Percentiles rank a stretch among this genome's conserved stretches.
phyloP scores from a whole-genome alignment of 805 yeast genomes.

The Kuraishia piskuri region DNA sequence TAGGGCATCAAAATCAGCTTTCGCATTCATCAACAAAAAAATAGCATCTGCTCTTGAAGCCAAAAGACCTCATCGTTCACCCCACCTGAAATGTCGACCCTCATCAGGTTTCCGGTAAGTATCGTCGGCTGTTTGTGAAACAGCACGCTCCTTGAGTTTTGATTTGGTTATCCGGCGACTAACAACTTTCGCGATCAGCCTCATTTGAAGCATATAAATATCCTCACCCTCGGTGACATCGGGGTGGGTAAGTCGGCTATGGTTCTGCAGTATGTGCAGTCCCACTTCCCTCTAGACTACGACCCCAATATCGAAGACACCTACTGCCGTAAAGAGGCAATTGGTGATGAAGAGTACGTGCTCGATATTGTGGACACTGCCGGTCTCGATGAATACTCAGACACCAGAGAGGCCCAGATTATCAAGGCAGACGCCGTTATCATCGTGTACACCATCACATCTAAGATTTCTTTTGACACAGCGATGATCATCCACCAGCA shows the following conservation, averaged over 20 bases:
- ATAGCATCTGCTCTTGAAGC: background rate
- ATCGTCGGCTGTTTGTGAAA: background rate
- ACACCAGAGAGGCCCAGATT: constrained; percentile 5
- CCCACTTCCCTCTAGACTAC: constrained; percentile 12
- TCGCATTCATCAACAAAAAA: no score
- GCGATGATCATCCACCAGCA: constrained; percentile 40
- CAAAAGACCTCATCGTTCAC: background rate
- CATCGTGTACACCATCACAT: constrained; percentile 40
- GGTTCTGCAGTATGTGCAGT: constrained; percentile 14
- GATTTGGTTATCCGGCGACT: background rate
- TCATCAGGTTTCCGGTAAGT: background rate
- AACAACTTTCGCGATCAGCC: background rate
- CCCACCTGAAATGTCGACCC: background rate
- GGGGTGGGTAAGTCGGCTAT: constrained; percentile 24
- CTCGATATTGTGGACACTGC: constrained; percentile 75
- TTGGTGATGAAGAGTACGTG: constrained; percentile 27
- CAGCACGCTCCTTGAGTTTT: background rate
- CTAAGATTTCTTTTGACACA: constrained; percentile 36
- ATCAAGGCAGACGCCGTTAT: constrained; percentile 37
- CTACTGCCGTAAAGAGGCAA: constrained; percentile 13
- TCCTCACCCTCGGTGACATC: constrained; percentile 22
- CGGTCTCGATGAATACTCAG: constrained; percentile 56
- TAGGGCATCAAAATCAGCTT: no score
- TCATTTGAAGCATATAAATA: constrained; percentile 7
- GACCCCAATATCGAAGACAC: constrained; percentile 21